Conservation (phyloP, 1,139 yeast genomes). For the Blastobotrys apis region DNA sequence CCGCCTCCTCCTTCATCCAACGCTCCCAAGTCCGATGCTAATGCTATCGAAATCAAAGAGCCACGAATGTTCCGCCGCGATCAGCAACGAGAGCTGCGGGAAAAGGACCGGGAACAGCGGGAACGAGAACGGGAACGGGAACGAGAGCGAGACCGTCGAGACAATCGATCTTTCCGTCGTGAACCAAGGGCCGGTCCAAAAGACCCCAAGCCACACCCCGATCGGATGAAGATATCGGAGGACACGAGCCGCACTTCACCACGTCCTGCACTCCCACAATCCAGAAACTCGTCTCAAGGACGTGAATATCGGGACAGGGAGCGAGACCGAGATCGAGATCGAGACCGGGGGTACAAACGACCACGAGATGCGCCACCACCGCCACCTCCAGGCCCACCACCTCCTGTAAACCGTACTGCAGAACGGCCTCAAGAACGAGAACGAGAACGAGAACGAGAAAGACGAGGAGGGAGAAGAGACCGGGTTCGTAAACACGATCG, state of each 20-base stretch:
- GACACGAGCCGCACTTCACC: no score
- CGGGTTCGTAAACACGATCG: conserved; percentile 1
- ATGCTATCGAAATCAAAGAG: conserved; percentile 17
- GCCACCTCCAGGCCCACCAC: conserved; percentile 1
- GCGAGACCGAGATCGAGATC: conserved; percentile 16
- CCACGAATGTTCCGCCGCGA: conserved; percentile 6
- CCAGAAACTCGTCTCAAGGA: not conserved
- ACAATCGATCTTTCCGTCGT: no score
- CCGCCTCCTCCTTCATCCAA: not conserved
- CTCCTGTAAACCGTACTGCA: conserved; percentile 9
- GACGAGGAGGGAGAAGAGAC: conserved; percentile 1
- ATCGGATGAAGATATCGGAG: no score
- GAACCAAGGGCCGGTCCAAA: no score
- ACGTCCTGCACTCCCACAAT: no score
- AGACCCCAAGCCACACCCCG: no score
- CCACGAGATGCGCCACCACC: conserved; percentile 6
- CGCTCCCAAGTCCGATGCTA: conserved; percentile 11
- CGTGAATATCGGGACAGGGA: conserved; percentile 16
- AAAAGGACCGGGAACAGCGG: conserved; percentile 16
- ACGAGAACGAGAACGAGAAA: conserved; percentile 13
- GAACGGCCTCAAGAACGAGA: conserved; percentile 13
- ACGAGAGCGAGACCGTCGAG: conserved; percentile 14
- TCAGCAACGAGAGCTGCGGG: conserved; percentile 14
- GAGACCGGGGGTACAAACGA: conserved; percentile 22
- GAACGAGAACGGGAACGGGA: conserved; percentile 12